Base-by-base conservation (phyloP, 495 filamentous ascomycete species). In the Parmelia sp. region DNA sequence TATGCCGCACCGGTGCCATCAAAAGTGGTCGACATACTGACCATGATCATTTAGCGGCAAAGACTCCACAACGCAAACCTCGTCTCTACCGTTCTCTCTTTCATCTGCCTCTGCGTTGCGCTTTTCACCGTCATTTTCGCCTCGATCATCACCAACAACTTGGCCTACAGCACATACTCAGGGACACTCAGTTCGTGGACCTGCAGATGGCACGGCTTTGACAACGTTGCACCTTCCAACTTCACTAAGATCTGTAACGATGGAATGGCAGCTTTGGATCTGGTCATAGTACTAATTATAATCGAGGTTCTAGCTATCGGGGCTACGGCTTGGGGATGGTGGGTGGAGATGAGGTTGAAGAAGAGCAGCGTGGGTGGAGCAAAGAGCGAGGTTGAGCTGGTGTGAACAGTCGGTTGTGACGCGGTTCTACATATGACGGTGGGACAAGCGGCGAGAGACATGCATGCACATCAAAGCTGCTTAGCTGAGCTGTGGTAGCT, bases 111-210 rank as follows among this genome's bases (percentile, higher is more conserved):
- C 25, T 69, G 80, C 61, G 70, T 75, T 1, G 67, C 80, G 21
- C 67, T 81, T 14, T 72, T 78, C 23, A 71, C 74, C 21, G 64
- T 79, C 31, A 62, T 77, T 21, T 81, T 81, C 66, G 73, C 71
- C 31, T 76, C 80, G 37, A 75, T 78, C 63, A 74, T 74, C 12
- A 76, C 78, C 0, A 75, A 74, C 11, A 74, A 79, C 23, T 68
- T 71, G 2, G 73, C 74, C 47, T 74, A 76, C 17, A 73, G 56
- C 63, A 73, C 66, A 63, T 47, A 68, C 2, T 73, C 74, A 25
- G 80, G 82, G 61, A 82, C 79, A 14, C 71, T 83, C 21, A 72
- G 78, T 33, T 79, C 75, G 58, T 83, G 81, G 81, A 81, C 80
- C 8, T 83, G 81, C 71, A 82, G 80, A 66, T 82, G 79, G 77